Evolutionary conservation across 139 green algal genomes (phyloP).

Genomic region (Chlamydomonas sphaeroides): DNA sequence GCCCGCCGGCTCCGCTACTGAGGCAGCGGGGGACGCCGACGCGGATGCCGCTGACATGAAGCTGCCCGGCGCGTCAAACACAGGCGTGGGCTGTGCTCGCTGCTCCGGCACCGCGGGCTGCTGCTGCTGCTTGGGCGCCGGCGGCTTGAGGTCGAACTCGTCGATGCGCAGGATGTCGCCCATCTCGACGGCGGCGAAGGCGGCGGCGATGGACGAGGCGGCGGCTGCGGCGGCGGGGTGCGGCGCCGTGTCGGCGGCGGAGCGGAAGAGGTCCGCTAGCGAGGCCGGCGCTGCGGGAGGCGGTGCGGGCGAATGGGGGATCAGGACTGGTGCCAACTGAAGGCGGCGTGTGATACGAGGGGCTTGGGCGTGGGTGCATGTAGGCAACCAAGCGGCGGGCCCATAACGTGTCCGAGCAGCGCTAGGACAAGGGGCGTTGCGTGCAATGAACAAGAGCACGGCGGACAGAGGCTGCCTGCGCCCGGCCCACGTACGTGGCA

Average conservation of each 20-base stretch:
- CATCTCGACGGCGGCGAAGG: slow-evolving; percentile 52
- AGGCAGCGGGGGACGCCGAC: not conserved
- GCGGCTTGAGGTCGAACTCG: not conserved
- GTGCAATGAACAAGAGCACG: no score
- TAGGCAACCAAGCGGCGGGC: no score
- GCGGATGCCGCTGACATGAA: not conserved
- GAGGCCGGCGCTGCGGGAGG: slow-evolving; percentile 8
- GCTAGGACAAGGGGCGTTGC: no score
- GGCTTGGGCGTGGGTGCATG: no score
- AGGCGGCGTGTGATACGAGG: no score
- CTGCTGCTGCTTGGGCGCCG: not conserved
- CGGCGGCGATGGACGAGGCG: slow-evolving; percentile 43
- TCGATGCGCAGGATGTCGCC: slow-evolving; percentile 51
- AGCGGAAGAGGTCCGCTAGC: slow-evolving; percentile 9
- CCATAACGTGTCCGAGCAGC: no score
- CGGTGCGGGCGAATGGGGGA: no score
- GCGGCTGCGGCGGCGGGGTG: slow-evolving; percentile 37
- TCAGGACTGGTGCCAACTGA: no score
- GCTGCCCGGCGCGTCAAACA: slow-evolving; percentile 10
- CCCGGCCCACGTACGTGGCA: no score
- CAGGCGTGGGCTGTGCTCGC: not conserved
- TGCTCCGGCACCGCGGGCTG: not conserved
- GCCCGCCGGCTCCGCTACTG: not conserved
- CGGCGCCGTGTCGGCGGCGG: not conserved
- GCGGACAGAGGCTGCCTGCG: no score